Evolutionary conservation across 306 rosid genomes (phyloP).

Genomic region (Ormosia semicastrata): DNA sequence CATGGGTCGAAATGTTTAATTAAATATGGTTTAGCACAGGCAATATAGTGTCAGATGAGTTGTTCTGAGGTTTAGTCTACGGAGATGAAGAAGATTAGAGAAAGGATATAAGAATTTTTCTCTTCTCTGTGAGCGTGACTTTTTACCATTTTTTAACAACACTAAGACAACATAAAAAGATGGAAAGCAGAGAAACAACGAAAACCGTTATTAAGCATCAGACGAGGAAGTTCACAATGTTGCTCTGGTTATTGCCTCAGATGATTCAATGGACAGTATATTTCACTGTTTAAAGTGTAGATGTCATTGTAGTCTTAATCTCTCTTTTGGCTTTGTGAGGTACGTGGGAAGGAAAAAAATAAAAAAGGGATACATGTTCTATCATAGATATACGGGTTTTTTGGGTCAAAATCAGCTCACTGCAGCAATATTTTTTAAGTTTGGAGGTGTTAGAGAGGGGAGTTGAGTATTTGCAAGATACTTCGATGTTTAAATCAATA

Average conservation of each 20-base stretch:
- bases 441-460: too few species aligned
- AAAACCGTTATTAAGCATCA: not conserved
- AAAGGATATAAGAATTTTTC: not conserved
- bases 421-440: too few species aligned
- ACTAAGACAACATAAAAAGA: constrained; percentile 8
- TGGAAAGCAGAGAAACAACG: not conserved
- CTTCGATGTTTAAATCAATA: too few species aligned
- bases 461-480: too few species aligned
- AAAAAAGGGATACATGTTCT: too few species aligned
- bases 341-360: too few species aligned
- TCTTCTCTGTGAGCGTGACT: not conserved
- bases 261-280: not conserved
- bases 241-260: not conserved
- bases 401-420: too few species aligned
- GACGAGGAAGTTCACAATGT: not conserved
- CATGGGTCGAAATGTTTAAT: too few species aligned
- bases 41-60: constrained; percentile 19
- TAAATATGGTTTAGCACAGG: too few species aligned
- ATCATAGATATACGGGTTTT: too few species aligned
- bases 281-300: not conserved
- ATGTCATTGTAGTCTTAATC: not conserved
- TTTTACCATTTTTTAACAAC: not conserved
- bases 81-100: not conserved
- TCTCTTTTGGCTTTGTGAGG: too few species aligned
- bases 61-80: constrained; percentile 10